Evolutionary conservation across 345 rosid species (phyloP).

Genomic region (Linum trigynum): DNA sequence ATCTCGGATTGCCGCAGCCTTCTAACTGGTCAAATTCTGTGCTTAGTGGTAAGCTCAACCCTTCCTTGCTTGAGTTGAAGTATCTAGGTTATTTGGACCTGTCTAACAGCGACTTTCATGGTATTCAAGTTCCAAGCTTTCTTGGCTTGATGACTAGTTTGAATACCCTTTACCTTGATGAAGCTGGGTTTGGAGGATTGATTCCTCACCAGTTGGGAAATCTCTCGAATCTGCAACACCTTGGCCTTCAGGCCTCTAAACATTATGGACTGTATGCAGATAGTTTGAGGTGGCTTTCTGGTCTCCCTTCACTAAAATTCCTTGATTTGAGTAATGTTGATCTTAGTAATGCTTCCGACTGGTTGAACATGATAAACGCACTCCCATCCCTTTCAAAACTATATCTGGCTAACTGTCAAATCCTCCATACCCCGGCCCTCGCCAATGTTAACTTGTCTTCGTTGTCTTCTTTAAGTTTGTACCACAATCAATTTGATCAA

Average conservation of each 20-base stretch:
- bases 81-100: neutral
- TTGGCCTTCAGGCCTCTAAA: constrained; percentile 15
- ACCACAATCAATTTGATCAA: neutral
- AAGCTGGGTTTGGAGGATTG: constrained; percentile 21
- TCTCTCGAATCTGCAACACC: constrained; percentile 31
- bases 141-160: neutral
- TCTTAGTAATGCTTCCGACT: constrained; percentile 9
- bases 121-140: neutral
- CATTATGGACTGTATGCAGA: neutral
- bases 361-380: constrained; percentile 11
- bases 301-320: constrained; percentile 7
- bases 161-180: neutral
- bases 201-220: constrained; percentile 29
- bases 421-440: neutral
- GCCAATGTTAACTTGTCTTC: constrained; percentile 8
- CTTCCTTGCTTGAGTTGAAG: constrained; percentile 2
- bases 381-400: constrained; percentile 13
- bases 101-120: neutral
- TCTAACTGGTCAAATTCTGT: neutral
- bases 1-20: neutral
- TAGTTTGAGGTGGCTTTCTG: constrained; percentile 26
- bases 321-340: constrained; percentile 5
- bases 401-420: constrained; percentile 1
- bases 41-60: neutral
- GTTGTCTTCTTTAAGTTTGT: constrained; percentile 8